phyloP scores from a whole-genome alignment of 768 basidiomycete species.

The Termitomyces sp. region DNA sequence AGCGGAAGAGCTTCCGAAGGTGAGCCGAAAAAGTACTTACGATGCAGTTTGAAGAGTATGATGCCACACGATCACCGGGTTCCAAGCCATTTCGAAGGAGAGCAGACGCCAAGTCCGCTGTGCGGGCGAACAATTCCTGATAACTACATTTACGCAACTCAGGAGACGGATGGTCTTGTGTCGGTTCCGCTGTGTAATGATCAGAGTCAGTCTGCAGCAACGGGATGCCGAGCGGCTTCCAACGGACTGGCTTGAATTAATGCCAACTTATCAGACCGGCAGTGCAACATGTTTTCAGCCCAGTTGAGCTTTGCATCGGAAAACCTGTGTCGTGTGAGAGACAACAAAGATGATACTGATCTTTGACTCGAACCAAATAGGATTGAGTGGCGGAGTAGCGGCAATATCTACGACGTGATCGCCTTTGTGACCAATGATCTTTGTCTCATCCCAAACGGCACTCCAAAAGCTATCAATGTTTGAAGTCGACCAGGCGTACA shows the following conservation, averaged over 20 bases:
- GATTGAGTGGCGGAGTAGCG: conserved; percentile 54
- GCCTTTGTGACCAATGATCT: conserved; percentile 59
- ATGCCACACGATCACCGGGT: conserved; percentile 68
- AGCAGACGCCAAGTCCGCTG: conserved; percentile 52
- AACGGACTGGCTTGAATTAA: conserved; percentile 66
- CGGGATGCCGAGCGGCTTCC: conserved; percentile 8
- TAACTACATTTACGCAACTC: conserved; percentile 45
- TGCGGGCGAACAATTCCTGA: conserved; percentile 49
- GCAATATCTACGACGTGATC: conserved; percentile 48
- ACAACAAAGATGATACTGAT: conserved; percentile 2
- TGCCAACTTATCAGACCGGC: conserved; percentile 50
- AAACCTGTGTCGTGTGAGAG: conserved; percentile 33
- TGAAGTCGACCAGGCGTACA: conserved; percentile 60
- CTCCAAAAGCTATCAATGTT: conserved; percentile 66
- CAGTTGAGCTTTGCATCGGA: conserved; percentile 61
- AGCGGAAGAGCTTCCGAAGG: not conserved
- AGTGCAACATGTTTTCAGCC: conserved; percentile 75
- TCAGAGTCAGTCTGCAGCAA: conserved; percentile 12
- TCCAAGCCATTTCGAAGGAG: conserved; percentile 45
- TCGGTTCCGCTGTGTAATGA: conserved; percentile 53
- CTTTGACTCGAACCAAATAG: conserved; percentile 48
- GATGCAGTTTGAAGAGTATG: conserved; percentile 76
- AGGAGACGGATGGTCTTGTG: conserved; percentile 38
- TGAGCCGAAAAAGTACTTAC: conserved; percentile 33
- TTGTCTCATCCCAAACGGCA: conserved; percentile 65